Percentiles rank a stretch among this genome's conserved stretches.
Conservation (phyloP, 495 filamentous ascomycete species). For the Evernia prunastri region DNA sequence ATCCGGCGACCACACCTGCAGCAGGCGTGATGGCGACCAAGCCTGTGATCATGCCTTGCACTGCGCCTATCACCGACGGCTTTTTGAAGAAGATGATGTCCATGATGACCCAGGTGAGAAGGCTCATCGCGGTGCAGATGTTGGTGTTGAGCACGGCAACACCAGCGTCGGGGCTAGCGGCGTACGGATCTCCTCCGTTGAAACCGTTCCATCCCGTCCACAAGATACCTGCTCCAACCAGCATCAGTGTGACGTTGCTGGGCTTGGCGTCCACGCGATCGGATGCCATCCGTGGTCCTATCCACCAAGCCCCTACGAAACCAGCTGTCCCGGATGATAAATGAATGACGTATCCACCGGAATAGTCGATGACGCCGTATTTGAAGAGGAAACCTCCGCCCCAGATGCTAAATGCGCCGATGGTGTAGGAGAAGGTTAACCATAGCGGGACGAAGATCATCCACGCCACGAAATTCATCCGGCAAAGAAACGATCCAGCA, state of each 20-base stretch:
- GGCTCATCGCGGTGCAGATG: slow-evolving; percentile 46
- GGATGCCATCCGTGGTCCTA: slow-evolving; percentile 44
- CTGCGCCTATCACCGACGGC: slow-evolving; percentile 46
- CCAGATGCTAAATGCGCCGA: slow-evolving; percentile 47
- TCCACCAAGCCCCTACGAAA: slow-evolving; percentile 48
- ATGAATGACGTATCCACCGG: slow-evolving; percentile 54
- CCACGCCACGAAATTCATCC: slow-evolving; percentile 52
- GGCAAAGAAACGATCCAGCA: slow-evolving; percentile 44
- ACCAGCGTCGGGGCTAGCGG: slow-evolving; percentile 48
- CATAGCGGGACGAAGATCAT: slow-evolving; percentile 53
- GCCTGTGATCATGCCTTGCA: slow-evolving; percentile 50
- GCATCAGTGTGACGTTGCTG: slow-evolving; percentile 46
- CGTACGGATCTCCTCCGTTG: slow-evolving; percentile 53
- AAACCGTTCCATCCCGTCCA: slow-evolving; percentile 56
- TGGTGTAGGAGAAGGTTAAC: slow-evolving; percentile 38
- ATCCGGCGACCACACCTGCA: slow-evolving; percentile 50
- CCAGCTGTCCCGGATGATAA: slow-evolving; percentile 50
- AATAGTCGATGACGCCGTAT: slow-evolving; percentile 50
- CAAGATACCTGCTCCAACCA: slow-evolving; percentile 49
- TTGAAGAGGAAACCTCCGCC: slow-evolving; percentile 49
- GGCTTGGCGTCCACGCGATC: slow-evolving; percentile 47
- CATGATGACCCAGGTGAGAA: slow-evolving; percentile 43
- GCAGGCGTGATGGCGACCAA: slow-evolving; percentile 52
- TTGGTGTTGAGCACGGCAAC: slow-evolving; percentile 54
- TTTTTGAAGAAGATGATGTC: slow-evolving; percentile 46